Evolutionary conservation across 176 grass and related monocot genomes (phyloP), one percentile per base, ranked within the genome.

Genomic region (Bothriochloa decipiens): DNA sequence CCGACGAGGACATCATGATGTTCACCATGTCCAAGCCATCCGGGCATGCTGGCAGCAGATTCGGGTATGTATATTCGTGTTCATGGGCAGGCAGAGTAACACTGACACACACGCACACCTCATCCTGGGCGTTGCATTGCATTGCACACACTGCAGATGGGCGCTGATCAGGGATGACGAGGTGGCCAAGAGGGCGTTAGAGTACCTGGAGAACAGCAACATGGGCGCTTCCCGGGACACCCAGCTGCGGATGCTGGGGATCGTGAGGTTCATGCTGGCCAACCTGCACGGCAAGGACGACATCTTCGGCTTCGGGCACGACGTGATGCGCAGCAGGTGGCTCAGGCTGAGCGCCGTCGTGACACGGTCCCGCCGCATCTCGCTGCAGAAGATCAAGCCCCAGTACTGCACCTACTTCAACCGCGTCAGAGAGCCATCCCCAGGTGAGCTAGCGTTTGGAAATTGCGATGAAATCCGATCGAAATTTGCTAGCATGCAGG

Each of bases 1-100:
- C 79, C 32, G 77, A 94, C 64, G 94, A 84, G 62, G 91, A 97
- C 75, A 67, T 92, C 75, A 94, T 94, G 91, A 29, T 94, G 60
- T 97, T 97, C 82, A 83, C 89, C 58, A n/a, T 68, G 8, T 94
- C 94, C 17, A 97, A 97, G 77, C 39, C 70, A 22, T 92, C 94
- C 0, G 94, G 91, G 16, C 94, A 97, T 53, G 94, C 94, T 69
- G 66, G 94, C 40, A 94, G 89, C 85, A 85, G 94, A 72, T 84
- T 97, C 11, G 91, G 94, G 91, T 97, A 91, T 17, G 5, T n/a
- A n/a, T n/a, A n/a, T n/a, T n/a, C n/a, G n/a, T n/a, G n/a, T n/a
- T n/a, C n/a, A n/a, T n/a, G n/a, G 14, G 46, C 46, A 49, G 13
- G 14, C 46, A 49, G 46, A 49, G 46, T 46, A 11, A 46, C 10